Base-by-base conservation (phyloP, 306 rosid species). In the Arachis stenosperma region DNA sequence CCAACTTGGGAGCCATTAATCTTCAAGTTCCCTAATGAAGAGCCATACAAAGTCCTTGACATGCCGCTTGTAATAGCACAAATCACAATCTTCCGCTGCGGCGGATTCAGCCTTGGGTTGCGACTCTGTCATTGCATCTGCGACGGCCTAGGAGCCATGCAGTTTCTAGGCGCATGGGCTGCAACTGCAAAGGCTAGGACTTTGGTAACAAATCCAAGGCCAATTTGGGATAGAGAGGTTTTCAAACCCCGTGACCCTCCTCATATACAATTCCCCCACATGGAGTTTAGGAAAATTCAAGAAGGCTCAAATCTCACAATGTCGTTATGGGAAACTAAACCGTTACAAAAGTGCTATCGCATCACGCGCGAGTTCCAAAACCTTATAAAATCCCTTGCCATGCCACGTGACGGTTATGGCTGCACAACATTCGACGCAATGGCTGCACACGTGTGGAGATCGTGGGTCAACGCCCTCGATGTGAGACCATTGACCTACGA, bases 121-220 rank as follows among this genome's bases (percentile, higher is more conserved):
- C 84, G 99, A 65, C 90, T 95, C 3, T 95, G 99, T 78, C 99
- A 91, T 48, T 95, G 98, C 78, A 86, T 95, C 1, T 88, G 95
- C 42, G 99, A 91, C 37, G 98, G 98, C n/a, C 54, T 91, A 15
- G 99, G 99, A 59, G 98, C 99, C 0, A 90, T 95, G 98, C 97
- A 95, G 13, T 90, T 95, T 53, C 72, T 91, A 12, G 78, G 77
- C 56, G 87, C 98, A 9, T 91, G 97, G 99, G 93, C 99, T 11
- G 84, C 92, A 4, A 87, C 97, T 0, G 87, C 97, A 0, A 88
- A 83, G 84, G 50, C 83, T 1, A 90, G 96, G 9, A 61, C 40
- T 1, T 13, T 90, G 30, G 65, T 88, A 7, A 67, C 78, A 7
- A 75, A 83, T 39, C 98, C 98, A 2, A 9, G 60, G 53, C 98